Percentiles rank a stretch among this genome's conserved stretches.
phyloP scores from a whole-genome alignment of 495 filamentous ascomycete species.

The Hypoxylon intermedium region DNA sequence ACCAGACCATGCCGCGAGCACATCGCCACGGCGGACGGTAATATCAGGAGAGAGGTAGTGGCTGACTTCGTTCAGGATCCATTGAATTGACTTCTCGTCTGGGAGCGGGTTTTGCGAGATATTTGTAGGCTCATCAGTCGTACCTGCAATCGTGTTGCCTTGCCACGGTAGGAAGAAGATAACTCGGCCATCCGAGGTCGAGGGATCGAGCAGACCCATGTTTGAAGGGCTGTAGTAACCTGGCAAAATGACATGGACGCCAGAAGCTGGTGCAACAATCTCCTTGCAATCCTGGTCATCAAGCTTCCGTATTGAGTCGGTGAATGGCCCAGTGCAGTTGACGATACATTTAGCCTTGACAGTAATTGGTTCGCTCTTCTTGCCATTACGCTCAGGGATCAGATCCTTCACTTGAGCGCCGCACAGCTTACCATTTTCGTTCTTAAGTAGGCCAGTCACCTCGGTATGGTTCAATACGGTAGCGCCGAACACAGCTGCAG shows the following conservation, averaged over 20 bases:
- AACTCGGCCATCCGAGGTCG: slow-evolving; percentile 92
- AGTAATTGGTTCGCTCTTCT: slow-evolving; percentile 64
- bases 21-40: slow-evolving; percentile 90
- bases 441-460: slow-evolving; percentile 83
- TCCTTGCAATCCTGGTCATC: slow-evolving; percentile 76
- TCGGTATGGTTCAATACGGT: slow-evolving; percentile 95
- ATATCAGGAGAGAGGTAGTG: slow-evolving; percentile 92
- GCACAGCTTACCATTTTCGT: slow-evolving; percentile 75
- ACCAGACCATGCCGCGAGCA: slow-evolving; percentile 94
- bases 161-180: slow-evolving; percentile 99
- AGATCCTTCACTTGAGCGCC: slow-evolving; percentile 82
- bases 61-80: slow-evolving; percentile 92
- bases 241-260: slow-evolving; percentile 92
- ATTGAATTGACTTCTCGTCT: slow-evolving; percentile 91
- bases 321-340: slow-evolving; percentile 97
- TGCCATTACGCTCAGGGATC: slow-evolving; percentile 63
- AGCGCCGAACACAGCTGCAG: slow-evolving; percentile 88
- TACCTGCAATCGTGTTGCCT: slow-evolving; percentile 98
- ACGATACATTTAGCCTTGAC: slow-evolving; percentile 91
- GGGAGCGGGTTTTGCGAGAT: slow-evolving; percentile 86
- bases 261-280: slow-evolving; percentile 92
- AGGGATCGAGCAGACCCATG: slow-evolving; percentile 96
- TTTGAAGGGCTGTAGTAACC: slow-evolving; percentile 94
- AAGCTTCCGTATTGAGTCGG: slow-evolving; percentile 89
- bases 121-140: slow-evolving; percentile 86